Evolutionary conservation across 2,329 filamentous ascomycete genomes (phyloP).

Genomic region (Arthrobotrys entomopaga): DNA sequence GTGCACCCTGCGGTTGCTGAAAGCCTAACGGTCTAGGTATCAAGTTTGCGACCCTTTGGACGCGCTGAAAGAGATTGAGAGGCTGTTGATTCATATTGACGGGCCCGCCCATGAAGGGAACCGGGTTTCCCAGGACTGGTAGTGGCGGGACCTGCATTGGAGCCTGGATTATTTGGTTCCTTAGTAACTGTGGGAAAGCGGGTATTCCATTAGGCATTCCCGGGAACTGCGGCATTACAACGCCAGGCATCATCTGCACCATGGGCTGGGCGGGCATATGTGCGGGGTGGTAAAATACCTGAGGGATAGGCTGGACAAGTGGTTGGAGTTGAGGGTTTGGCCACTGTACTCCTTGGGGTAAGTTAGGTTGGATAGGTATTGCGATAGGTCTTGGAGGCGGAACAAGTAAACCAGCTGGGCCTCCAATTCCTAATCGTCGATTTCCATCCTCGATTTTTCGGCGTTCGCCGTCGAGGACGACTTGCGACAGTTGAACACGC

Average conservation of each 20-base stretch:
- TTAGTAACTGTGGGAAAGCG: slow-evolving; percentile 44
- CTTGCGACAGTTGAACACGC: slow-evolving; percentile 70
- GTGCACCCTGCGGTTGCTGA: background rate
- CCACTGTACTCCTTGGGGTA: background rate
- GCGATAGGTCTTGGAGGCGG: background rate
- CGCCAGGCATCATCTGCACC: slow-evolving; percentile 29
- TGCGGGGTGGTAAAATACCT: slow-evolving; percentile 41
- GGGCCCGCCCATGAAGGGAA: slow-evolving; percentile 23
- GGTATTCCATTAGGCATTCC: slow-evolving; percentile 27
- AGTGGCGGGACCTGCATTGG: slow-evolving; percentile 27
- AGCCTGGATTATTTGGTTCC: slow-evolving; percentile 41
- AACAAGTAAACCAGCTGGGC: background rate
- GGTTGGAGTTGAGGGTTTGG: slow-evolving; percentile 4
- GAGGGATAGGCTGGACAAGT: background rate
- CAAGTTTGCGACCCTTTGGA: slow-evolving; percentile 23
- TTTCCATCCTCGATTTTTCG: slow-evolving; percentile 46
- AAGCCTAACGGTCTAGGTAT: slow-evolving; percentile 1
- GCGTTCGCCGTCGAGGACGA: slow-evolving; percentile 63
- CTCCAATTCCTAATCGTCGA: slow-evolving; percentile 14
- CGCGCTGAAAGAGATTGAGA: slow-evolving; percentile 26
- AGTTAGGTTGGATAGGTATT: slow-evolving; percentile 4
- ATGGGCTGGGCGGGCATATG: slow-evolving; percentile 35
- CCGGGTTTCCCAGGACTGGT: slow-evolving; percentile 25
- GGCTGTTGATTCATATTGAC: background rate
- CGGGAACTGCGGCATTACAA: slow-evolving; percentile 23